Conservation (phyloP, 2,329 filamentous ascomycete genomes). For the Colletotrichum gloeosporioides region DNA sequence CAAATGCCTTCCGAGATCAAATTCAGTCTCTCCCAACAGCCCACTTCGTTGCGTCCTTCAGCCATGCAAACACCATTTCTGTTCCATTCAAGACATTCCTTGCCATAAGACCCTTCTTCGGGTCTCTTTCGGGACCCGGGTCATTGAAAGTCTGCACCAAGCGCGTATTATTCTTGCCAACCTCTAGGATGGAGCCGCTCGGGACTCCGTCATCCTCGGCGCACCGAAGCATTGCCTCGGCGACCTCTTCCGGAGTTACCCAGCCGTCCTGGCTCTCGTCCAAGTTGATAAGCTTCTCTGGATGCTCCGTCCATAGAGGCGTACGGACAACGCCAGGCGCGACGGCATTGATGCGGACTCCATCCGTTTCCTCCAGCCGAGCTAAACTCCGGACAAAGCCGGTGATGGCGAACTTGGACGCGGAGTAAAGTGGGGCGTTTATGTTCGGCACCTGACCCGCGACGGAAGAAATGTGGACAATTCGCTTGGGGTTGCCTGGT, state of each 20-base stretch:
- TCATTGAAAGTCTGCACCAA: conserved; percentile 40
- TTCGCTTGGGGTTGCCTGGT: conserved; percentile 34
- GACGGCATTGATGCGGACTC: conserved; percentile 47
- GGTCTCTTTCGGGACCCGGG: conserved; percentile 38
- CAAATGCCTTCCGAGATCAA: background rate
- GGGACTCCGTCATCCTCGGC: conserved; percentile 35
- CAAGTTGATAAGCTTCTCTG: conserved; percentile 45
- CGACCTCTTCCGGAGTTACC: conserved; percentile 47
- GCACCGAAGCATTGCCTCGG: conserved; percentile 47
- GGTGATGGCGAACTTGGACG: conserved; percentile 42
- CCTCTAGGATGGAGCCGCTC: conserved; percentile 48
- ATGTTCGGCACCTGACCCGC: conserved; percentile 40
- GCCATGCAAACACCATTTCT: conserved; percentile 30
- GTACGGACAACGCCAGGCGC: conserved; percentile 49
- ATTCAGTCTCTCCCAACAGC: conserved; percentile 2
- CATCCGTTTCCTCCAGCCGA: conserved; percentile 33
- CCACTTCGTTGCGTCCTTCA: conserved; percentile 31
- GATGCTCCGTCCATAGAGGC: conserved; percentile 49
- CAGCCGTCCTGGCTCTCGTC: conserved; percentile 39
- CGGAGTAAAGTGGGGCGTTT: conserved; percentile 41
- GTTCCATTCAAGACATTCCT: conserved; percentile 32
- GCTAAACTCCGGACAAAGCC: conserved; percentile 47
- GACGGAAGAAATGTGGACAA: conserved; percentile 43
- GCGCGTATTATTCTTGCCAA: conserved; percentile 36
- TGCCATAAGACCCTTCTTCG: conserved; percentile 30